Percentiles rank a stretch among this genome's conserved stretches.
Conservation (phyloP, 148 eudicot species). For the Vaccinium corymbosum region DNA sequence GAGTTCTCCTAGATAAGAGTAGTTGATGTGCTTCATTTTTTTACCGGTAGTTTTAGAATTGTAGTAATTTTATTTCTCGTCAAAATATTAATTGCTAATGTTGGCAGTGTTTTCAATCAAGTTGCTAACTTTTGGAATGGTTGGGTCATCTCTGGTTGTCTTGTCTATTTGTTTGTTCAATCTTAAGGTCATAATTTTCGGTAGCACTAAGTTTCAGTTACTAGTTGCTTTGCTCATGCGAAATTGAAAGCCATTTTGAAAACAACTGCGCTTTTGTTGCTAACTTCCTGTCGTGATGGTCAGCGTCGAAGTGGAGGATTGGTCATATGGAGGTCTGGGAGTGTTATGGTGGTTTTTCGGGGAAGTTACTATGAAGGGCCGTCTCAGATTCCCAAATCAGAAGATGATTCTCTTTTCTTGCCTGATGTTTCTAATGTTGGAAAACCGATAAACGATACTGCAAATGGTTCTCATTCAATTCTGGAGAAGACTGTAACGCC, state of each 20-base stretch:
- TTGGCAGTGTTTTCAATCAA: background rate
- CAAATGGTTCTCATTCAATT: slow-evolving; percentile 20
- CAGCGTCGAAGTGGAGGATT: slow-evolving; percentile 95
- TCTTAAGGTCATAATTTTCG: background rate
- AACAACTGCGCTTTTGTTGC: background rate
- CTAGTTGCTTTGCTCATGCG: background rate
- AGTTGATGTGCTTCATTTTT: background rate
- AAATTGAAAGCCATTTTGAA: background rate
- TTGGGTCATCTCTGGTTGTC: background rate
- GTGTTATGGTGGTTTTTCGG: slow-evolving; percentile 95
- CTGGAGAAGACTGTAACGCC: slow-evolving; percentile 26
- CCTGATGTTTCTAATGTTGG: slow-evolving; percentile 50
- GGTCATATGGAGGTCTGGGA: slow-evolving; percentile 91
- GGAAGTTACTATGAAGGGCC: slow-evolving; percentile 85
- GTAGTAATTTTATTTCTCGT: background rate
- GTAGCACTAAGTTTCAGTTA: background rate
- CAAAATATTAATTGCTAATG: background rate
- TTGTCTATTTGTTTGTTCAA: background rate
- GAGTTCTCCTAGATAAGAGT: background rate
- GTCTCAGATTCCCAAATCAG: slow-evolving; percentile 36
- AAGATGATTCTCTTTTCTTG: slow-evolving; percentile 36
- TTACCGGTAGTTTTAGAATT: background rate
- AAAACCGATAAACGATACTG: slow-evolving; percentile 19
- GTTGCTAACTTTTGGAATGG: background rate
- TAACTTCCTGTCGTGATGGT: slow-evolving; percentile 22